phyloP scores from a whole-genome alignment of 805 yeast species.

The Saccharomycopsis microspora region DNA sequence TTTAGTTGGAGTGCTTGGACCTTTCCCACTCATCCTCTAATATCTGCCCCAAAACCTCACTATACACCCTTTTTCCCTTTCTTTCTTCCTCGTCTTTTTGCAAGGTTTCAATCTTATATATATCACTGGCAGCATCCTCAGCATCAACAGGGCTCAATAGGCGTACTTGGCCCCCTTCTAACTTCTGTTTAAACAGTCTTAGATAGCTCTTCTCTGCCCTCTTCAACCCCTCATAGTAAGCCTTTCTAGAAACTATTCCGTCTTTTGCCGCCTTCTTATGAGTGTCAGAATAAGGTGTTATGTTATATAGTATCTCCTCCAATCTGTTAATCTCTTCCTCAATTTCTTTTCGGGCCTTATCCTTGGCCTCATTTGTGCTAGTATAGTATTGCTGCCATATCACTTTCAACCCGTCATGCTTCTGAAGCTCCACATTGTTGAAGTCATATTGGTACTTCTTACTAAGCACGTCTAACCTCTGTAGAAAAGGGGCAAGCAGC shows the following conservation, averaged over 20 bases:
- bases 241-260: no score
- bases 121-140: constrained; percentile 3
- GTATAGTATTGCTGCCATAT: constrained; percentile 9
- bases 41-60: background rate
- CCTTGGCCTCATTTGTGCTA: background rate
- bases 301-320: constrained; percentile 9
- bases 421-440: constrained; percentile 2
- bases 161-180: background rate
- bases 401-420: background rate
- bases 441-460: constrained; percentile 3
- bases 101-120: constrained; percentile 2
- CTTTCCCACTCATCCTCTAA: background rate
- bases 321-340: constrained; percentile 1
- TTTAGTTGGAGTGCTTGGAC: background rate
- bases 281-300: background rate
- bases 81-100: background rate
- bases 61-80: background rate
- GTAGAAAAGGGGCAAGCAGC: background rate
- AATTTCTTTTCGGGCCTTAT: background rate
- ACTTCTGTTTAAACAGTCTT: no score
- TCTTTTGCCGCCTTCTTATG: no score
- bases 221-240: no score
- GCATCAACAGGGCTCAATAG: background rate
- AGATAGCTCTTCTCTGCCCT: no score
- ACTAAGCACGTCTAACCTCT: background rate